A percentile compares a stretch with the other conserved stretches of the same genome.
These are phyloP conservation scores for Echites panduratus DNA, from an alignment of 257 asterid genomes.

Conservation along the genomic window DNA sequence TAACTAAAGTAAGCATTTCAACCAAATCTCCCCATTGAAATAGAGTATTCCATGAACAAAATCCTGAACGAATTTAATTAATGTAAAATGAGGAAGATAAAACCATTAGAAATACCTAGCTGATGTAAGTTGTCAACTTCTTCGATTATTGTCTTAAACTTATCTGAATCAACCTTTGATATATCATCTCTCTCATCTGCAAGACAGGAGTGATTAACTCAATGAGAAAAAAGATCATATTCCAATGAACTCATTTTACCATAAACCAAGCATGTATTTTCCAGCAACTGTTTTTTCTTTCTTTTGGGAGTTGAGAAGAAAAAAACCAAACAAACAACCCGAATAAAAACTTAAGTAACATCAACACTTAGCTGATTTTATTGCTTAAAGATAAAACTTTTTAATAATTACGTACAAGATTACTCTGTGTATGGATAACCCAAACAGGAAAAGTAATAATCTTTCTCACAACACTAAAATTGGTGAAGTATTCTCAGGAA, in stretches of 20 bases:
- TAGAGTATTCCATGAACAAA: neutral
- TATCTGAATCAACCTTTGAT: conserved; percentile 54
- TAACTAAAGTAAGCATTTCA: neutral
- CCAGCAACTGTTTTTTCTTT: neutral
- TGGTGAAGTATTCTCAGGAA: no score
- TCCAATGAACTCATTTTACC: neutral
- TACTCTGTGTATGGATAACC: neutral
- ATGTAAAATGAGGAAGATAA: neutral
- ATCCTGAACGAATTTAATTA: neutral
- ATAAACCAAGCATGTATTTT: neutral
- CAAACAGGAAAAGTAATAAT: neutral
- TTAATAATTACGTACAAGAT: neutral
- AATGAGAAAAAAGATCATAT: neutral
- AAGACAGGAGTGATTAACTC: neutral
- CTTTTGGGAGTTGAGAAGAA: neutral
- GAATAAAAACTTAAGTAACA: neutral
- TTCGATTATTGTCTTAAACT: conserved; percentile 58
- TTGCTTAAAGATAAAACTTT: neutral
- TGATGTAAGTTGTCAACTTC: conserved; percentile 79
- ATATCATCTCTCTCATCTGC: conserved; percentile 86
- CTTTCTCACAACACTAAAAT: neutral
- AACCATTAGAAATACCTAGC: conserved; percentile 43
- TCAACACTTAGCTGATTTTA: neutral
- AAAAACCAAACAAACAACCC: neutral
- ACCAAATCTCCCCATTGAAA: neutral